Evolutionary conservation across 139 green algal genomes (phyloP), one percentile per base, ranked within the genome.

Genomic region (Chlorella sp.): DNA sequence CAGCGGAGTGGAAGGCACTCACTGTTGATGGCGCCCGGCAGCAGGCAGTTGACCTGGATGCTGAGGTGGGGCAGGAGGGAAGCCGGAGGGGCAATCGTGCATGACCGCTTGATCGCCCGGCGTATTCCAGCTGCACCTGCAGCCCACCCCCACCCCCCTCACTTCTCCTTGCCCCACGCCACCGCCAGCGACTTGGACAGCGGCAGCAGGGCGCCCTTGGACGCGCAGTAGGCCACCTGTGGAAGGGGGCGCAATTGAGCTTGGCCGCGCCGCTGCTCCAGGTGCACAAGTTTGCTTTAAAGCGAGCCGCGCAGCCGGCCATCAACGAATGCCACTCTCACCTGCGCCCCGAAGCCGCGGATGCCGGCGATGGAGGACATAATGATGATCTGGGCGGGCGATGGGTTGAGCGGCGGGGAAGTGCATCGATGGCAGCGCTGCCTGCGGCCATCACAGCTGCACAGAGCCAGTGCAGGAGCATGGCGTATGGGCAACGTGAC

Each of bases 111-210:
- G n/a, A n/a, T n/a, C n/a, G n/a, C 13, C 38, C 32, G 38, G 2
- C 57, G 34, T 76, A 23, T 21, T 56, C 13, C 68, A 74, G n/a
- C 28, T 25, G 6, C 34, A n/a, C 18, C 34, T 2, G 20, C n/a
- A n/a, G 39, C 25, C 11, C 21, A 28, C 39, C 38, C 21, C 23
- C 23, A 60, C 51, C 11, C 51, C 51, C 5, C 70, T 60, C 39
- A 78, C 38, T 78, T 60, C 7, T 78, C 38, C 39, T 78, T 78
- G 70, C 70, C 70, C 70, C 38, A 78, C 23, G 70, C 39, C 38
- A 57, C 70, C 23, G 70, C 70, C 70, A 78, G 70, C 23, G 70
- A 78, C 26, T 60, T 78, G 70, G 21, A 34, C 38, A 78, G 70
- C 23, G 70, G 70, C 39, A 78, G 70, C 70, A 78, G 39, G 15